Base-by-base conservation (phyloP, 345 rosid genomes). In the Gossypium longicalyx region DNA sequence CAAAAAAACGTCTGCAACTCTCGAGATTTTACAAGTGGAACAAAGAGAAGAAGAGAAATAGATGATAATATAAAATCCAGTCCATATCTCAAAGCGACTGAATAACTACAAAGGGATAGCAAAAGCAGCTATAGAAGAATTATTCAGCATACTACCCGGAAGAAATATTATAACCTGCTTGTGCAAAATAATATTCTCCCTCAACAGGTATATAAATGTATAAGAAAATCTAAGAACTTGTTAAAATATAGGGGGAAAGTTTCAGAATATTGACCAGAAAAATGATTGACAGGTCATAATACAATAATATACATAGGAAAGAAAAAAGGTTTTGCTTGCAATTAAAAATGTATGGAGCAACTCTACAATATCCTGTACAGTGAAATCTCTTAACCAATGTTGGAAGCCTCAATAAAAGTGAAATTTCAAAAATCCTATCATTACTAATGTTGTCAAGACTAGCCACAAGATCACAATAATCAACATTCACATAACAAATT, bases 1-100 rank as follows among this genome's bases (percentile, higher is more conserved):
- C 65, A 54, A 70, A 75, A 27, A 69, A 45, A 76, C 23, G 52
- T 80, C 80, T 76, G 83, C 85, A 77, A 72, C 74, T 76, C 70
- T 58, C 73, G 17, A 69, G 77, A 69, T 79, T 72, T 64, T 64
- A 70, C 57, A 74, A 75, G 64, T 77, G 77, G 77, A 80, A 17
- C 2, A 74, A 20, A 68, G 9, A 68, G 70, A 66, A 74, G 52
- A 69, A 58, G 38, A 68, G 29, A 43, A 41, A 65, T 60, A 19
- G 49, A 70, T 41, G 19, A 73, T 48, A 27, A 58, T 43, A 66
- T 17, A 73, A 51, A 70, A 65, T 47, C 73, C 48, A 76, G 62
- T 34, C 61, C 38, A 84, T 20, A 58, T 70, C 41, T 45, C 72
- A 38, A 71, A 25, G 45, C 8, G 61, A 65, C 71, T 64, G 52